Base-by-base conservation (phyloP, 805 yeast genomes). In the Pichia scutulata region DNA sequence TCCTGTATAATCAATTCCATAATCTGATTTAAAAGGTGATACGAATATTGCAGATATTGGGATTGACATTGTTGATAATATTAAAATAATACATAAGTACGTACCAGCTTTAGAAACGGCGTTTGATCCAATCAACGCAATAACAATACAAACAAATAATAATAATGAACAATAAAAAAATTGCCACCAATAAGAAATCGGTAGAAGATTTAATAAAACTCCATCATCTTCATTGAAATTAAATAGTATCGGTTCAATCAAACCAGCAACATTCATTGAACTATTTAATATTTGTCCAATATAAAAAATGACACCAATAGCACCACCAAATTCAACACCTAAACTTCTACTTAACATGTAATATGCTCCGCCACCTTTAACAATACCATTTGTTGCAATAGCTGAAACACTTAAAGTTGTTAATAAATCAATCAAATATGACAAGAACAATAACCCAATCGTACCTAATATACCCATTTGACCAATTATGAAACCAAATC, bases 251-350 rank as follows among this genome's bases (percentile, higher is more conserved):
- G 99, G 98, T 64, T 93, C 98, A 44, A 90, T 84, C 55, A 93
- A 81, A 69, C 99, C 99, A 3, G 90, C 96, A 41, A 93, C 96
- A 65, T 93, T 93, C 75, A 93, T 77, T 41, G 97, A 89, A 44
- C 89, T 76, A 64, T 93, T 93, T 51, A 93, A 72, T 9, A 90
- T 89, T 69, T 93, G 99, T 0, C 99, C 99, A 48, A 93, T 74
- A 62, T 85, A 95, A 65, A 93, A 93, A 23, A 93, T 92, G 26
- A 93, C 74, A 1, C 99, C 99, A 55, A 93, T 92, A 4, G 97
- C 86, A 4, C 99, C 99, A 25, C 99, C 99, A 68, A 93, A 93
- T 64, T 93, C 99, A 4, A 97, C 97, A 0, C 99, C 99, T 53
- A 93, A 70, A 33, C 96, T 84, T 57, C 99, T 75, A 33, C 96